Evolutionary conservation across 2,329 filamentous ascomycete species (phyloP).

Genomic region (Polychaeton citri): DNA sequence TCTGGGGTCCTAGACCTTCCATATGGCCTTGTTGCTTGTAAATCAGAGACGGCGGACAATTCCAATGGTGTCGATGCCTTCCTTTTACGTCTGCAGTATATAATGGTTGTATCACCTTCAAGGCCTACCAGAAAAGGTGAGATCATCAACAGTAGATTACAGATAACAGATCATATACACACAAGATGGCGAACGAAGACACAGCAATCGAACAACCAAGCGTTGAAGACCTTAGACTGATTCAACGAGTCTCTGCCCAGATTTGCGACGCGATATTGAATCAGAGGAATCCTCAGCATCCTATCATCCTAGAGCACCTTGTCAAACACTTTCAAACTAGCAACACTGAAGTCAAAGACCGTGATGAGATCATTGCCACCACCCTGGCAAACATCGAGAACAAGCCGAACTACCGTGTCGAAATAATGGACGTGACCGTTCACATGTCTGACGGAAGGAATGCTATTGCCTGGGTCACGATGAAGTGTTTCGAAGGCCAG

Average conservation of each 20-base stretch:
- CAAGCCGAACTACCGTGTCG: background rate
- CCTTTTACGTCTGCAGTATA: too few species aligned
- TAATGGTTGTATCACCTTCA: too few species aligned
- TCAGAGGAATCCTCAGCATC: background rate
- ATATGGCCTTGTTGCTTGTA: too few species aligned
- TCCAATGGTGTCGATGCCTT: too few species aligned
- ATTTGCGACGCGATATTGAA: background rate
- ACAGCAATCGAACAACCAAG: background rate
- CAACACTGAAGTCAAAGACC: background rate
- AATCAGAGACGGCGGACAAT: too few species aligned
- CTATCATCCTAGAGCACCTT: background rate
- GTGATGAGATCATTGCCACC: background rate
- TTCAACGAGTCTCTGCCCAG: background rate
- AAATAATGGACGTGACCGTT: background rate
- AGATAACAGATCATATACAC: background rate
- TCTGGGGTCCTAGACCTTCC: too few species aligned
- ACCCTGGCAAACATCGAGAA: background rate
- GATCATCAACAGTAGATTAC: background rate
- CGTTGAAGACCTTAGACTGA: background rate
- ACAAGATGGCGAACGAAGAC: background rate
- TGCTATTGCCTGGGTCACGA: background rate
- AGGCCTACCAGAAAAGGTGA: too few species aligned
- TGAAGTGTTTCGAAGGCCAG: background rate
- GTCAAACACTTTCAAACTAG: background rate
- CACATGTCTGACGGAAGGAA: background rate